phyloP scores from a whole-genome alignment of 2,329 filamentous ascomycete genomes.

The Penicillium digitatum region DNA sequence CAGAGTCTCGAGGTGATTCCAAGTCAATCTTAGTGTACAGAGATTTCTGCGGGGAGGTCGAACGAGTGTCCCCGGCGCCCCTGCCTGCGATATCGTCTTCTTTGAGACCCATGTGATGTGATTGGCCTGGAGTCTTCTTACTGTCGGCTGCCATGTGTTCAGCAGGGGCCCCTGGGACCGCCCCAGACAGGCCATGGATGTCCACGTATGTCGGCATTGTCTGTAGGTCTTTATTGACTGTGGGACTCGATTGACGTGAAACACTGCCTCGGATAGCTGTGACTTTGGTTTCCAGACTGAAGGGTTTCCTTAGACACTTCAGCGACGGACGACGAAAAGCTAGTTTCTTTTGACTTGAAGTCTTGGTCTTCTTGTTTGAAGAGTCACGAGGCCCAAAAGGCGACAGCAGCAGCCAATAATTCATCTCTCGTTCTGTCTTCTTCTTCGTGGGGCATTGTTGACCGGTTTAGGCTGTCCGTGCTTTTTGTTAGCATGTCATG shows the following conservation, averaged over 20 bases:
- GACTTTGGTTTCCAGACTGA: neutral
- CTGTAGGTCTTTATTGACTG: neutral
- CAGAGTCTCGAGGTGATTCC: slow-evolving; percentile 12
- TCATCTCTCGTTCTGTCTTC: slow-evolving; percentile 1
- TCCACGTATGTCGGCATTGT: neutral
- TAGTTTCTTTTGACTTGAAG: neutral
- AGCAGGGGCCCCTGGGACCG: neutral
- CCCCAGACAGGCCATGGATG: neutral
- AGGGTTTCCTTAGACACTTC: neutral
- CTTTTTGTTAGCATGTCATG: neutral
- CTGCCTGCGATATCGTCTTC: neutral
- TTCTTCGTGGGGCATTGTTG: neutral
- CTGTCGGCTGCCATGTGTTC: neutral
- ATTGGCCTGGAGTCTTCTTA: neutral
- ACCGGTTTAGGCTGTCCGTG: neutral
- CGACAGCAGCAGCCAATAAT: slow-evolving; percentile 1
- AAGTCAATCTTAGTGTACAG: slow-evolving; percentile 15
- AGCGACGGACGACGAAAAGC: slow-evolving; percentile 7
- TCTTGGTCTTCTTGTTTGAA: neutral
- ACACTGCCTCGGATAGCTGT: slow-evolving; percentile 4
- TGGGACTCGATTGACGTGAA: neutral
- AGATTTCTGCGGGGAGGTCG: slow-evolving; percentile 11
- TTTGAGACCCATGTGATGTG: neutral
- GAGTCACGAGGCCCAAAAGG: neutral
- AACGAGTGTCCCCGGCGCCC: neutral